These are phyloP conservation scores for Populus trichocarpa DNA, from an alignment of 441 rosid species.

Conservation along the genomic window DNA sequence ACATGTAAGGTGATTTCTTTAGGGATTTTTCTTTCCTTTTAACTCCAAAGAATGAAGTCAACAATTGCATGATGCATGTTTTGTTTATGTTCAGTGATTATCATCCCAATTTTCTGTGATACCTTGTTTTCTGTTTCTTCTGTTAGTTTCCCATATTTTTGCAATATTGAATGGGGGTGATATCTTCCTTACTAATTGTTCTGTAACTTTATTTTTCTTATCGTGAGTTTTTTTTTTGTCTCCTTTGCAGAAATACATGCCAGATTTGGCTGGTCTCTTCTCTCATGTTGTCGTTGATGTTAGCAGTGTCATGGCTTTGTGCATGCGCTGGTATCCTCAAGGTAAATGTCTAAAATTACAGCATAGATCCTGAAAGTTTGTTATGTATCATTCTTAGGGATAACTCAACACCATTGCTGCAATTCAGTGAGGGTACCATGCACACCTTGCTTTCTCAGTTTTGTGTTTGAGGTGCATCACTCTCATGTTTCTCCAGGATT, in stretches of 20 bases:
- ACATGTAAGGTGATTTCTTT: neutral
- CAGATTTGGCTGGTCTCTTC: constrained; percentile 77
- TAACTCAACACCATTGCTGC: neutral
- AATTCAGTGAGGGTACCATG: neutral
- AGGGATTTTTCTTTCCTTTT: neutral
- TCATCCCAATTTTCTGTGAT: neutral
- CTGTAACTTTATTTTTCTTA: neutral
- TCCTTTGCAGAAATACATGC: constrained; percentile 81
- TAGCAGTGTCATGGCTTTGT: constrained; percentile 80
- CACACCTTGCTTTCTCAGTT: neutral
- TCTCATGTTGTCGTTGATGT: constrained; percentile 84
- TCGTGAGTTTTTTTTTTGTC: neutral
- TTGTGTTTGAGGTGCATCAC: neutral
- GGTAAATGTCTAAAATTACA: constrained; percentile 38
- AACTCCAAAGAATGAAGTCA: neutral
- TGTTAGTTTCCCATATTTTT: neutral
- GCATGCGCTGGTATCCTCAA: constrained; percentile 76
- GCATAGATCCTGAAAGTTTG: neutral
- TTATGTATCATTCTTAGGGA: neutral
- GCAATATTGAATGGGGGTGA: neutral
- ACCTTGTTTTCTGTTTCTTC: neutral
- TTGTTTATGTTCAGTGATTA: neutral
- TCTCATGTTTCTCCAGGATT: neutral
- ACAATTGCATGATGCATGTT: neutral
- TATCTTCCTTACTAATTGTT: neutral